These are phyloP conservation scores for Fraxinus ornus DNA, from an alignment of 305 asterid species.

Conservation along the genomic window DNA sequence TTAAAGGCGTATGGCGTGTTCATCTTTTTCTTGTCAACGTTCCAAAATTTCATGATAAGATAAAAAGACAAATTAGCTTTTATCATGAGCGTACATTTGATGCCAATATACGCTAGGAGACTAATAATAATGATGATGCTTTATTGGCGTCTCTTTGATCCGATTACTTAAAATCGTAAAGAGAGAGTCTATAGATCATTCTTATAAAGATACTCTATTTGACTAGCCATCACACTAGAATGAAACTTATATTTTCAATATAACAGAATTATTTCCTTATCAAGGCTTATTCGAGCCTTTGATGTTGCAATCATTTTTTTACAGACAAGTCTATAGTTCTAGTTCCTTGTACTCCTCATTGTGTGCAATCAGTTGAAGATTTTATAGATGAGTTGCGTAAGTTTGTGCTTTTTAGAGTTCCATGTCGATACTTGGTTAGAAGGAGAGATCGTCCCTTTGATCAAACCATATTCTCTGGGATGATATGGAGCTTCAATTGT, in stretches of 20 bases:
- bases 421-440: not conserved
- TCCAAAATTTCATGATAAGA: not conserved
- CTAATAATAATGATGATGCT: not conserved
- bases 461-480: no score
- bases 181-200: not conserved
- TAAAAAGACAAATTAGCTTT: no score
- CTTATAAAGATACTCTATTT: not conserved
- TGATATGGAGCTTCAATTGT: not conserved
- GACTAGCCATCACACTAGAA: not conserved
- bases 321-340: no score
- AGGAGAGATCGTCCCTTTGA: no score
- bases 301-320: not conserved
- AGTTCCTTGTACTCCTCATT: not conserved
- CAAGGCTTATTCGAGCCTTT: not conserved
- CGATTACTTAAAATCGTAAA: not conserved
- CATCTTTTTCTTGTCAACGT: not conserved
- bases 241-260: not conserved
- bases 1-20: not conserved
- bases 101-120: not conserved
- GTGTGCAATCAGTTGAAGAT: not conserved
- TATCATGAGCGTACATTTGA: not conserved
- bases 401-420: not conserved
- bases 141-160: not conserved
- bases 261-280: no score
- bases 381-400: not conserved